A percentile compares a stretch with the other conserved stretches of the same genome.
phyloP scores from a whole-genome alignment of 2,329 filamentous ascomycete genomes.

The Penicillium sp. region DNA sequence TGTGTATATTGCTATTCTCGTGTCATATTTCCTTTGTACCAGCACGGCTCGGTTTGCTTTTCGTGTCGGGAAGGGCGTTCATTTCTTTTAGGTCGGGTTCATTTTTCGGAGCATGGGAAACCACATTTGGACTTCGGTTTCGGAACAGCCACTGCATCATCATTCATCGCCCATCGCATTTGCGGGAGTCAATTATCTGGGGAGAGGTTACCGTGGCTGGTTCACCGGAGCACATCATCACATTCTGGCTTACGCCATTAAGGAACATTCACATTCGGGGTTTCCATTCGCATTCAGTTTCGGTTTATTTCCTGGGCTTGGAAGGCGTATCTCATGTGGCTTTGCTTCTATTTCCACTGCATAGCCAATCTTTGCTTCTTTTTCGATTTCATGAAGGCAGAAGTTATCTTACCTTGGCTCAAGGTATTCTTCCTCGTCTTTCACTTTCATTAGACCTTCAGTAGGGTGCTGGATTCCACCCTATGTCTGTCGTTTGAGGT shows the following conservation, averaged over 20 bases:
- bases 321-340: slow-evolving; percentile 9
- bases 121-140: slow-evolving; percentile 7
- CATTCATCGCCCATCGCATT: slow-evolving; percentile 18
- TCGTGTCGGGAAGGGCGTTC: slow-evolving; percentile 8
- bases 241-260: slow-evolving; percentile 13
- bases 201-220: slow-evolving; percentile 20
- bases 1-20: slow-evolving; percentile 6
- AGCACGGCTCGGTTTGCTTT: background rate
- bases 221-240: slow-evolving; percentile 18
- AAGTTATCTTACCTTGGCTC: background rate
- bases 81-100: slow-evolving; percentile 1
- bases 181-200: slow-evolving; percentile 21
- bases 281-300: slow-evolving; percentile 13
- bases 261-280: slow-evolving; percentile 7
- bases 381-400: background rate
- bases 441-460: background rate
- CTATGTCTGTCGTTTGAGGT: slow-evolving; percentile 18
- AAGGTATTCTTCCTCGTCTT: background rate
- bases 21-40: slow-evolving; percentile 9
- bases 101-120: slow-evolving; percentile 8
- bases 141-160: slow-evolving; percentile 5
- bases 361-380: slow-evolving; percentile 6
- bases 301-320: background rate
- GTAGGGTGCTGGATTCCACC: slow-evolving; percentile 4
- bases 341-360: slow-evolving; percentile 1